Percentiles rank a stretch among this genome's conserved stretches.
Conservation (phyloP, 2,329 filamentous ascomycete genomes). For the Keithomyces neogunnii region DNA sequence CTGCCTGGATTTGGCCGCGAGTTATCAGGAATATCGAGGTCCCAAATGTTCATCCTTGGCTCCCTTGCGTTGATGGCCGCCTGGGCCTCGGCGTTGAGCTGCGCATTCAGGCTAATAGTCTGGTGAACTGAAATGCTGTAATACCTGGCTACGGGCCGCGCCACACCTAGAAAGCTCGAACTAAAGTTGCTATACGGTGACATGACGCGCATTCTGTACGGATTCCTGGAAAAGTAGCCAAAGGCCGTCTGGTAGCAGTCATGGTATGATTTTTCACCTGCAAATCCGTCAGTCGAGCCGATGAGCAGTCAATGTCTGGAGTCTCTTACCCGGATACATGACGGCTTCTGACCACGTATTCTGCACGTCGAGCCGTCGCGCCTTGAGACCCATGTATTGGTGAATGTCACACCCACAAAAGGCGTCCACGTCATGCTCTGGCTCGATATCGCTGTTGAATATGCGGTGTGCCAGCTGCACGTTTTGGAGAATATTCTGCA, state of each 20-base stretch:
- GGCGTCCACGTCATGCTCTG: constrained; percentile 33
- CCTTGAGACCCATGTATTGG: constrained; percentile 26
- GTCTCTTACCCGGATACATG: constrained; percentile 29
- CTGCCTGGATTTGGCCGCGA: background rate
- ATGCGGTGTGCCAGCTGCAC: constrained; percentile 29
- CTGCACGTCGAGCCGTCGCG: constrained; percentile 26
- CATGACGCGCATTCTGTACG: constrained; percentile 6
- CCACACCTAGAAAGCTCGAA: background rate
- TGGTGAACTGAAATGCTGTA: constrained; percentile 6
- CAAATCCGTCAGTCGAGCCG: background rate
- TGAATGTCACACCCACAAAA: constrained; percentile 32
- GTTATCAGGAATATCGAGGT: constrained; percentile 1
- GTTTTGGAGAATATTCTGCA: constrained; percentile 31
- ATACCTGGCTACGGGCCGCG: background rate
- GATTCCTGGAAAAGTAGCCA: constrained; percentile 6
- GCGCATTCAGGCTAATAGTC: background rate
- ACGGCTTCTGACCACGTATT: constrained; percentile 35
- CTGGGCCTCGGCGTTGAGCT: constrained; percentile 7
- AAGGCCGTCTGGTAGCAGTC: constrained; percentile 2
- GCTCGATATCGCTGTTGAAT: constrained; percentile 37
- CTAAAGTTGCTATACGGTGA: constrained; percentile 7
- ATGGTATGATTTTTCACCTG: constrained; percentile 25
- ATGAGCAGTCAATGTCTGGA: background rate
- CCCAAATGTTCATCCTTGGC: constrained; percentile 8
- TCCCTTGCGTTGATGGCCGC: constrained; percentile 5